phyloP scores from a whole-genome alignment of 2,329 filamentous ascomycete species.

The Ambrosiella beaveri region DNA sequence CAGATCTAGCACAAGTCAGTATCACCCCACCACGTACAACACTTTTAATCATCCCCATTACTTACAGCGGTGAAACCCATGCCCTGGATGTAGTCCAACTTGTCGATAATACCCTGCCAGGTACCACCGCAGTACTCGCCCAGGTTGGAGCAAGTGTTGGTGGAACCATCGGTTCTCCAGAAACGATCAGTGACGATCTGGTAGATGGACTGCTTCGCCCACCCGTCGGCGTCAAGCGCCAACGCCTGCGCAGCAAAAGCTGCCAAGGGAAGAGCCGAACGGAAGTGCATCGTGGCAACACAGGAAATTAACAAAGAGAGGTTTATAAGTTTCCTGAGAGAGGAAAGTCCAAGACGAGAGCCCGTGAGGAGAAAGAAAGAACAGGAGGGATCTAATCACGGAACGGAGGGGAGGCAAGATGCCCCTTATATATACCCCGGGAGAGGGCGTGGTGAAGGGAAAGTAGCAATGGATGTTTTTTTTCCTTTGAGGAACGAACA shows the following conservation, averaged over 20 bases:
- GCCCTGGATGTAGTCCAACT: slow-evolving; percentile 33
- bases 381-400: no score
- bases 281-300: slow-evolving; percentile 4
- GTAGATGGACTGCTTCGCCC: slow-evolving; percentile 28
- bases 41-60: not conserved
- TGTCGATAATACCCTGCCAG: slow-evolving; percentile 30
- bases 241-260: slow-evolving; percentile 1
- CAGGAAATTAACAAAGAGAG: not conserved
- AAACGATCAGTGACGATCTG: slow-evolving; percentile 29
- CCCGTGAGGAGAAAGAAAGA: not conserved
- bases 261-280: not conserved
- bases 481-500: no score
- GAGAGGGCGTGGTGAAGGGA: no score
- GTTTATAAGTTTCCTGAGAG: not conserved
- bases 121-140: slow-evolving; percentile 32
- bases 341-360: not conserved
- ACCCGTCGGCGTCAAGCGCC: slow-evolving; percentile 19
- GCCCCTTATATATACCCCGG: no score
- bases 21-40: not conserved
- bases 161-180: slow-evolving; percentile 23
- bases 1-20: slow-evolving; percentile 17
- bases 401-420: no score
- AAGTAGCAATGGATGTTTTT: no score
- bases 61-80: slow-evolving; percentile 26
- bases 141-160: slow-evolving; percentile 18